phyloP scores from a whole-genome alignment of 2,329 filamentous ascomycete species.

The Rutstroemia sp. region DNA sequence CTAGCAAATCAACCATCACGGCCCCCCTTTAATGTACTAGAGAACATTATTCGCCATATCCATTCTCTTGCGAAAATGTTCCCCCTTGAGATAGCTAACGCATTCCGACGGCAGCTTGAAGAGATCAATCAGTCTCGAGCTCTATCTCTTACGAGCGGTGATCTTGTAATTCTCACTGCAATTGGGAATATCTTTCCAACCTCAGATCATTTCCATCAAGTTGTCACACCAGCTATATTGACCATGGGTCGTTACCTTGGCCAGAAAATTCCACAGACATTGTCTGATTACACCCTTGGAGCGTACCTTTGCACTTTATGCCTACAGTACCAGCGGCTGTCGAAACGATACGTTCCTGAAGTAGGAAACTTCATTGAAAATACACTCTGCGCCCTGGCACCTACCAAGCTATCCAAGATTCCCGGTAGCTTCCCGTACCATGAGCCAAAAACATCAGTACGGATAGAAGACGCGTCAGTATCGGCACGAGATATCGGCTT shows the following conservation, averaged over 20 bases:
- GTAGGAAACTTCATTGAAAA: slow-evolving; percentile 75
- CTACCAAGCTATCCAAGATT: slow-evolving; percentile 38
- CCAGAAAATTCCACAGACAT: slow-evolving; percentile 59
- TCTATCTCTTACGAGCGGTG: slow-evolving; percentile 53
- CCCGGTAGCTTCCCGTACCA: slow-evolving; percentile 56
- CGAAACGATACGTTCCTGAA: slow-evolving; percentile 86
- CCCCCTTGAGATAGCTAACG: slow-evolving; percentile 66
- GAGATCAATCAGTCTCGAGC: slow-evolving; percentile 43
- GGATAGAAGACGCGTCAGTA: slow-evolving; percentile 39
- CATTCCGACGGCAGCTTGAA: slow-evolving; percentile 67
- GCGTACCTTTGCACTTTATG: slow-evolving; percentile 72
- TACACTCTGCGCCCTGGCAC: slow-evolving; percentile 61
- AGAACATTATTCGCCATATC: slow-evolving; percentile 78
- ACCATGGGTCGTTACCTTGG: slow-evolving; percentile 79
- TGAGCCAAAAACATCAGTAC: slow-evolving; percentile 42
- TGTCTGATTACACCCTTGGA: slow-evolving; percentile 64
- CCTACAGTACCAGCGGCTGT: slow-evolving; percentile 73
- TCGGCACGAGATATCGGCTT: slow-evolving; percentile 49
- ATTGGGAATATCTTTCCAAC: slow-evolving; percentile 84
- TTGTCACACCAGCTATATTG: slow-evolving; percentile 83
- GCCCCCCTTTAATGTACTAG: slow-evolving; percentile 60
- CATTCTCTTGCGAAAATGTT: slow-evolving; percentile 89
- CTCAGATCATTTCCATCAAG: slow-evolving; percentile 94
- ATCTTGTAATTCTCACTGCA: slow-evolving; percentile 76
- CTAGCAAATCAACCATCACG: slow-evolving; percentile 36